These are phyloP conservation scores for Ganoderma sinense DNA, from an alignment of 1,284 basidiomycete genomes.

Conservation along the genomic window DNA sequence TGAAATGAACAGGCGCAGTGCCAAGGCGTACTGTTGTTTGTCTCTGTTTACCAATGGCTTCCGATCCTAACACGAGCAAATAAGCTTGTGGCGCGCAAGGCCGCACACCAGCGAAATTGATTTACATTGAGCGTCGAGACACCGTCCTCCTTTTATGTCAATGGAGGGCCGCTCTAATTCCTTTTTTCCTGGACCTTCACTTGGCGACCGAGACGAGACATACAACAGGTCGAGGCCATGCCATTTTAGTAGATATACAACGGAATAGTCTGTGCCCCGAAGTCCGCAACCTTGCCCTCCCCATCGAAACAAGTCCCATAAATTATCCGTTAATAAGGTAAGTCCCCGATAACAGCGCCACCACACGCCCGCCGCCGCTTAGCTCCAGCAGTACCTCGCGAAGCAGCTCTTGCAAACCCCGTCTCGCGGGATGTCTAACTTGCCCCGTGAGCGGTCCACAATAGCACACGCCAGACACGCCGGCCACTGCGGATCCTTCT, in stretches of 20 bases:
- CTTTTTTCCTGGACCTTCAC: not conserved
- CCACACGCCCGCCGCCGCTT: not conserved
- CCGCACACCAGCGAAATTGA: not conserved
- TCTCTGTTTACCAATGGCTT: not conserved
- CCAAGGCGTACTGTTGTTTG: not conserved
- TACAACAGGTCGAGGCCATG: not conserved
- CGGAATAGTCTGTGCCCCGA: not conserved
- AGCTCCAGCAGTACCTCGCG: slow-evolving; percentile 49
- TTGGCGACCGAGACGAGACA: not conserved
- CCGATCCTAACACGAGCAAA: slow-evolving; percentile 4
- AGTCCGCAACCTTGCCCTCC: not conserved
- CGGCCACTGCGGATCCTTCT: slow-evolving; percentile 49
- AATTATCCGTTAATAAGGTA: not conserved
- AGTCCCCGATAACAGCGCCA: not conserved
- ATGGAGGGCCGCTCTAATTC: not conserved
- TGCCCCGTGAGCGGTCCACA: slow-evolving; percentile 47
- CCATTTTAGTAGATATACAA: not conserved
- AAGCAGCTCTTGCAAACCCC: slow-evolving; percentile 51
- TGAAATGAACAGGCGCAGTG: not conserved
- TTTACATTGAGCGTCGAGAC: no score
- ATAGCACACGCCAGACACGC: slow-evolving; percentile 54
- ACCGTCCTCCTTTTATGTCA: not conserved
- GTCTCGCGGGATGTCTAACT: slow-evolving; percentile 38
- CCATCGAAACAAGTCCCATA: not conserved
- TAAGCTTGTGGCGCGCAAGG: not conserved